Base-by-base conservation (phyloP, 2,329 filamentous ascomycete species). In the Biscogniauxia mediterranea region DNA sequence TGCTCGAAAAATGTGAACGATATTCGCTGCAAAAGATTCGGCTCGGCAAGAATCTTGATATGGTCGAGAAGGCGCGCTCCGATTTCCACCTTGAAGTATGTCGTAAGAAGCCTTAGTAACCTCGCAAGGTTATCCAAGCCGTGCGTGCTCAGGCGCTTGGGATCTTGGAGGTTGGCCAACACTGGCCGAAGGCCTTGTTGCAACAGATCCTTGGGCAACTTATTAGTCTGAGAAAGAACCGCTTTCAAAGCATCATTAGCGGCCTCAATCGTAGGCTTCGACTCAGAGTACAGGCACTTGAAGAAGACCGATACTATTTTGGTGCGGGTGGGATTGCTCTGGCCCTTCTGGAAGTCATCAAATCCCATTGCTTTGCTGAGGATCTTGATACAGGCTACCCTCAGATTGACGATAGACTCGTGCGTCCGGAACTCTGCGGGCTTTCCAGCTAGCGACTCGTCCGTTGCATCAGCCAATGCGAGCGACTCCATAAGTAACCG, bases 31-130 rank as follows among this genome's bases (percentile, higher is more conserved):
- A 98, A 80, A 15, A 87, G 84, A 56, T 81, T 83, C 2, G 91
- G 85, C 61, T 97, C 93, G 1, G 94, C 93, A 65, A 99, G 93
- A 11, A 89, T 86, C 72, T 94, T 94, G 77, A 97, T 90, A 70
- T 99, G 95, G 66, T 98, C 94, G 9, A 99, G 82, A n/a, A 99
- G 79, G 23, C 95, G 87, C 21, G 92, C 86, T 6, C 95, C 96
- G 58, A 99, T 99, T 74, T 99, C 95, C 0, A 98, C 93, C 77
- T 99, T 99, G 78, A 99, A 99, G 75, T 99, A 99, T 62, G 95
- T 98, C 0, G 94, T 99, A 19, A 99, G 81, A 1, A 99, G 82
- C 65, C 95, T 94, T 62, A 99, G 78, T 1, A 99, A 82, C 49
- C 94, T 88, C 19, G 93, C 93, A 32, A 99, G 80, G 25, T 96